Percentiles rank a stretch among this genome's conserved stretches.
Evolutionary conservation across 2,329 filamentous ascomycete genomes (phyloP).

Genomic region (Microsporum ferrugineum): DNA sequence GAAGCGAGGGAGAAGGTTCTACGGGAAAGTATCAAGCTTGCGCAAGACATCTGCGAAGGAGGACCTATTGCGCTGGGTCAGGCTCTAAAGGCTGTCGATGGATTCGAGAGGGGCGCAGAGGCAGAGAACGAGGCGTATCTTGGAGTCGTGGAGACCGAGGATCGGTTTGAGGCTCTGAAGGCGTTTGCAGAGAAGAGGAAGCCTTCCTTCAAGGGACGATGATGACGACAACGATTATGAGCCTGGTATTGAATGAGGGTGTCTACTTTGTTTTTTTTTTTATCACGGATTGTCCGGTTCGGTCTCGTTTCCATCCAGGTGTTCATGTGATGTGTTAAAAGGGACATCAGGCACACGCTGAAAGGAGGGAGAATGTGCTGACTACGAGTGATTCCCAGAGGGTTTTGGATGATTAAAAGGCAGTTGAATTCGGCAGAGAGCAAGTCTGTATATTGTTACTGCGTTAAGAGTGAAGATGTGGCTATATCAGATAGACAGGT

Average conservation of each 20-base stretch:
- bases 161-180: slow-evolving; percentile 73
- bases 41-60: slow-evolving; percentile 76
- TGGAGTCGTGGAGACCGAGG: slow-evolving; percentile 68
- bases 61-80: slow-evolving; percentile 73
- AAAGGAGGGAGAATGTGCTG: neutral
- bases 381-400: neutral
- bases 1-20: slow-evolving; percentile 57
- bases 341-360: neutral
- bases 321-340: neutral
- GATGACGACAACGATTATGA: slow-evolving; percentile 13
- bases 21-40: slow-evolving; percentile 64
- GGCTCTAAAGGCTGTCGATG: slow-evolving; percentile 65
- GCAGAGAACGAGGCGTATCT: slow-evolving; percentile 84
- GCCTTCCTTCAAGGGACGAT: slow-evolving; percentile 53
- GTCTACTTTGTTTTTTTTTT: neutral
- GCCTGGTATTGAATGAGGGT: neutral
- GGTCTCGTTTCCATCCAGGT: neutral
- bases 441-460: too few species aligned
- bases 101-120: slow-evolving; percentile 53
- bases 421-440: neutral
- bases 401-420: neutral
- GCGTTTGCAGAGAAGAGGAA: slow-evolving; percentile 73
- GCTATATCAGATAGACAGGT: neutral
- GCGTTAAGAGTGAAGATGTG: neutral
- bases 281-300: neutral